Base-by-base conservation (phyloP, 495 filamentous ascomycete genomes). In the Friedmanniomyces simplex region DNA sequence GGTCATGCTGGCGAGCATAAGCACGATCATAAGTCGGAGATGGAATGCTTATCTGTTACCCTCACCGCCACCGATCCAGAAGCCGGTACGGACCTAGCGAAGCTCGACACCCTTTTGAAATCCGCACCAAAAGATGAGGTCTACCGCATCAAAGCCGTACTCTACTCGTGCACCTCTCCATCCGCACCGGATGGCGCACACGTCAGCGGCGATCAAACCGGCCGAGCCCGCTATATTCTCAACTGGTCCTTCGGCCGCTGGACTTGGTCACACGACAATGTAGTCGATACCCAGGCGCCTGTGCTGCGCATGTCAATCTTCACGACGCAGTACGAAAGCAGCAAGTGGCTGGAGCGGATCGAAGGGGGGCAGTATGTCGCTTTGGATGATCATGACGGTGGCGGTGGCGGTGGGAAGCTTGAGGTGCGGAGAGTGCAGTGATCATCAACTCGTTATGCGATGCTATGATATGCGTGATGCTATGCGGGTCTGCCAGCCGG, bases 201-300 rank as follows among this genome's bases (percentile, higher is more conserved):
- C 30, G 22, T 61, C 58, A 46, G 50, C 13, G 21, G 26, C 0
- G 64, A 54, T 2, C 63, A 60, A 18, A 24, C 39, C 22, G 60
- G 60, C 46, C 59, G 65, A 32, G 39, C 53, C 55, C 71, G 81
- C 58, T 95, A 90, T 67, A 94, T 96, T 47, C 76, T 98, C 45
- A 98, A 98, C 68, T 97, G 93, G 93, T 94, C 93, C 0, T 98
- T 98, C 71, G 91, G 89, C 7, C 78, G 93, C 18, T 96, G 93
- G 93, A 95, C 81, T 1, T 91, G 87, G 65, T 91, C 90, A 6
- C 75, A 54, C 43, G 74, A 76, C 36, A 63, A 72, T 2, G 65
- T 71, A 45, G 59, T 67, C 1, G 71, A 73, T 11, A 52, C 66
- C 26, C 59, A 66, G 25, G 66, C 65, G 26, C 63, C 78, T 1